Evolutionary conservation across 75 land plant genomes (phyloP).

Genomic region (Selaginella tamariscina): DNA sequence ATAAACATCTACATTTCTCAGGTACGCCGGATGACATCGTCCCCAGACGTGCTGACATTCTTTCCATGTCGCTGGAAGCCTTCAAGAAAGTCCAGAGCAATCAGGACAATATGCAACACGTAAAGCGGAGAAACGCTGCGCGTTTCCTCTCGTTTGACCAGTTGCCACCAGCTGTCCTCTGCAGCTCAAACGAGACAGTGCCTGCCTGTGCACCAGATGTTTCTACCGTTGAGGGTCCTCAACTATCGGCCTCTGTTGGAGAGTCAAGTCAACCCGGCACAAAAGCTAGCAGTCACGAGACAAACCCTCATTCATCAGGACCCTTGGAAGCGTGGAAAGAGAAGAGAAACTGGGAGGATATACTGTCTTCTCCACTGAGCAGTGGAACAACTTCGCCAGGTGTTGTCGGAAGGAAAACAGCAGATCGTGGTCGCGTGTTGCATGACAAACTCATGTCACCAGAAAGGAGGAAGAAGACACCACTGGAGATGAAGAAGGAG

Average conservation of each 20-base stretch:
- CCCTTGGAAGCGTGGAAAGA: constrained; percentile 94
- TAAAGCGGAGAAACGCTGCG: constrained; percentile 16
- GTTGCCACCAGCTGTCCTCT: neutral
- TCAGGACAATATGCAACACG: constrained; percentile 21
- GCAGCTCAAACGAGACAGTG: neutral
- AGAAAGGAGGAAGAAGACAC: constrained; percentile 71
- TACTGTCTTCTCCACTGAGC: constrained; percentile 62
- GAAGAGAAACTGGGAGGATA: constrained; percentile 92
- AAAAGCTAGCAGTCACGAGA: neutral
- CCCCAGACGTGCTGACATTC: constrained; percentile 76
- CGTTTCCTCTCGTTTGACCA: constrained; percentile 8
- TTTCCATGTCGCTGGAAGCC: constrained; percentile 88
- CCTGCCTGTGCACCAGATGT: neutral
- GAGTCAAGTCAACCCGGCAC: no score
- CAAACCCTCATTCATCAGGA: neutral
- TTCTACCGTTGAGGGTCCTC: neutral
- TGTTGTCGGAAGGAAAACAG: constrained; percentile 45
- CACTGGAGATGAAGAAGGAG: constrained; percentile 69
- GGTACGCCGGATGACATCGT: constrained; percentile 85
- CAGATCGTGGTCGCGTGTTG: constrained; percentile 56
- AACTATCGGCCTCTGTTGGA: neutral
- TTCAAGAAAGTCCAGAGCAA: constrained; percentile 75
- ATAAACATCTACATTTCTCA: constrained; percentile 17
- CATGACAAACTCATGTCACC: constrained; percentile 95
- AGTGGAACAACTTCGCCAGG: constrained; percentile 51